Evolutionary conservation across 192 early-diverging fungal species (phyloP).

Genomic region (Pilobolus umbonatus): DNA sequence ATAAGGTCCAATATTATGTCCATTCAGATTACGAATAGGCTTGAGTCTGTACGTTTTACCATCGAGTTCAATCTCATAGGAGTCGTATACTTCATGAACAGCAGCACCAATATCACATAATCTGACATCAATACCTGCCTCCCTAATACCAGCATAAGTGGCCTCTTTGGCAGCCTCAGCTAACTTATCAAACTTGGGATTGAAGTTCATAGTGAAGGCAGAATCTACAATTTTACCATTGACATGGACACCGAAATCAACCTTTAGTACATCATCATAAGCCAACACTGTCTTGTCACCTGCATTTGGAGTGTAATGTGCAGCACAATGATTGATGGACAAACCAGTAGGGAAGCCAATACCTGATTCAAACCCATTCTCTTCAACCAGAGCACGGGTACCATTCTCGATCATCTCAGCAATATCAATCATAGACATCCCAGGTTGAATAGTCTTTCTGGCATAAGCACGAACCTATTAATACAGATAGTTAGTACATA

Average conservation of each 20-base stretch:
- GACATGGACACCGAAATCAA: constrained; percentile 95
- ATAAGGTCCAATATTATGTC: constrained; percentile 91
- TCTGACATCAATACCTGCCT: constrained; percentile 96
- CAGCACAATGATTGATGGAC: constrained; percentile 92
- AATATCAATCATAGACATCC: constrained; percentile 93
- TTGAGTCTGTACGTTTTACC: constrained; percentile 92
- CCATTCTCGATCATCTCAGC: constrained; percentile 92
- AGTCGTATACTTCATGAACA: constrained; percentile 97
- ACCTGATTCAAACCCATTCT: constrained; percentile 76
- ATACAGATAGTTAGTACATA: background rate
- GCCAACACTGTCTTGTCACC: constrained; percentile 87
- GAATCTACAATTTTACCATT: constrained; percentile 93
- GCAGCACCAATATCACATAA: constrained; percentile 93
- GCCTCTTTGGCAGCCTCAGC: constrained; percentile 89
- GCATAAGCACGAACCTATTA: constrained; percentile 75
- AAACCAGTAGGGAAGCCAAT: constrained; percentile 96
- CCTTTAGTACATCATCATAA: constrained; percentile 92
- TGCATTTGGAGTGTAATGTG: constrained; percentile 97
- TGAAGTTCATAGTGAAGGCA: constrained; percentile 90
- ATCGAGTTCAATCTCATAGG: constrained; percentile 92
- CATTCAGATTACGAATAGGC: constrained; percentile 93
- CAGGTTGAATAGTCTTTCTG: constrained; percentile 79
- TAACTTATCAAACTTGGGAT: constrained; percentile 84
- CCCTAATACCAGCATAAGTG: constrained; percentile 91
- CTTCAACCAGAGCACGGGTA: constrained; percentile 83